A percentile compares a stretch with the other conserved stretches of the same genome.
Conservation (phyloP, 2,329 filamentous ascomycete genomes). For the Xylariaceae sp. region DNA sequence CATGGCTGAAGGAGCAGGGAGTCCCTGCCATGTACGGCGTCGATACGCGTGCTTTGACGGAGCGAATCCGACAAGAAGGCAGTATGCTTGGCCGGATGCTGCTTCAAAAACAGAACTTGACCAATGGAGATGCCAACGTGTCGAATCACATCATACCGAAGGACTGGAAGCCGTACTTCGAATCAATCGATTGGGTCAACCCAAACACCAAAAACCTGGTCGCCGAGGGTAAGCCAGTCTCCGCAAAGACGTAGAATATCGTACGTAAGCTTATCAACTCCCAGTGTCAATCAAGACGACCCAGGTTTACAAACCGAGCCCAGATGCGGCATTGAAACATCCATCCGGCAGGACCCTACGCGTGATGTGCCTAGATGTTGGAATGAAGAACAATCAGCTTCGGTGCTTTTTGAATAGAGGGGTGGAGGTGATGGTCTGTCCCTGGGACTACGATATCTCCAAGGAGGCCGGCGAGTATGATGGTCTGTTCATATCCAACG, state of each 20-base stretch:
- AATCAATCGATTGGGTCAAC: conserved; percentile 79
- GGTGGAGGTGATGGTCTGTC: conserved; percentile 88
- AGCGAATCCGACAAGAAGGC: conserved; percentile 86
- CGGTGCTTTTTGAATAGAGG: conserved; percentile 86
- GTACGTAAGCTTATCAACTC: conserved; percentile 30
- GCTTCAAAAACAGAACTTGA: conserved; percentile 52
- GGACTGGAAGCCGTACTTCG: conserved; percentile 55
- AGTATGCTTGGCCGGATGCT: conserved; percentile 93
- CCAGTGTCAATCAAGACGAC: conserved; percentile 83
- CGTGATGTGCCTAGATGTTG: conserved; percentile 90
- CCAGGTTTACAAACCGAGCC: conserved; percentile 73
- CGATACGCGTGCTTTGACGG: conserved; percentile 88
- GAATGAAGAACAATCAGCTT: conserved; percentile 97
- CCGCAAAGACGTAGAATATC: conserved; percentile 8
- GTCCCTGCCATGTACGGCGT: conserved; percentile 92
- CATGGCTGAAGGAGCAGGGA: conserved; percentile 94
- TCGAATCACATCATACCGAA: conserved; percentile 31
- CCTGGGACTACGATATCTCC: conserved; percentile 92
- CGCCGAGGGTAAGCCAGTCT: conserved; percentile 70
- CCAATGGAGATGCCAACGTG: conserved; percentile 34
- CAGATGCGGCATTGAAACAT: conserved; percentile 68
- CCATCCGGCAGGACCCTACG: conserved; percentile 81
- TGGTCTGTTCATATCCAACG: conserved; percentile 96
- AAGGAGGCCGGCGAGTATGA: conserved; percentile 75
- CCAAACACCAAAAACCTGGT: conserved; percentile 92